Base-by-base conservation (phyloP, 1,284 basidiomycete genomes). In the Moniliophthora roreri region DNA sequence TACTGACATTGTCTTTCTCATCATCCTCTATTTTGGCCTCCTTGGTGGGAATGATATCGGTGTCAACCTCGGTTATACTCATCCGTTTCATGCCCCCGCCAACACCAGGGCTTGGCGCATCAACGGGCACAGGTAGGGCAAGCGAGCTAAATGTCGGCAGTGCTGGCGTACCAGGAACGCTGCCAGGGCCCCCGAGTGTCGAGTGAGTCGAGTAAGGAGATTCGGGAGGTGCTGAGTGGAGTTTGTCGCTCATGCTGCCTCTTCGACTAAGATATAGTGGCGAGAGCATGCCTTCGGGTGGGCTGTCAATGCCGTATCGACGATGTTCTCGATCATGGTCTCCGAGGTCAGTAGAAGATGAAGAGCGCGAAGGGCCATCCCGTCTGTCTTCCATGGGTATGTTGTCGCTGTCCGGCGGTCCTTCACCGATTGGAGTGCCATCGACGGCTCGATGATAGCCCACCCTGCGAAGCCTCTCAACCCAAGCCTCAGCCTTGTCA, bases 401-500 rank as follows among this genome's bases (percentile, higher is more conserved):
- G 18, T 41, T 10, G 5, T 23, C 40, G n/a, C n/a, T n/a, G 11
- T 41, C 40, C 40, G 18, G 9, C 10, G 18, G 40, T 10, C 28
- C 28, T 6, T 32, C 11, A 11, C 28, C 28, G 11, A n/a, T n/a
- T n/a, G 28, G 7, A 32, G 28, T 32, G 11, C 11, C 28, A 32
- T 32, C 28, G 28, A 11, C 10, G 23, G 37, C 54, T 13, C 51
- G 39, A 15, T 56, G 50, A n/a, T 49, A 8, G 15, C 51, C 51
- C n/a, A 50, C 36, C 15, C 23, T 40, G 34, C 51, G 45, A 26
- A 62, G 37, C 34, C 54, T 51, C 34, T 52, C 60, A 5, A 87
- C 89, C 61, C 71, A 95, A 79, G 87, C 80, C 67, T 96, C 94
- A 28, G 93, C 94, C 49, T 89, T 78, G 63, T 95, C 93, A 64